Evolutionary conservation across 495 filamentous ascomycete species (phyloP), one percentile per base, ranked within the genome.

Genomic region (Saxophila tyrrhenica): DNA sequence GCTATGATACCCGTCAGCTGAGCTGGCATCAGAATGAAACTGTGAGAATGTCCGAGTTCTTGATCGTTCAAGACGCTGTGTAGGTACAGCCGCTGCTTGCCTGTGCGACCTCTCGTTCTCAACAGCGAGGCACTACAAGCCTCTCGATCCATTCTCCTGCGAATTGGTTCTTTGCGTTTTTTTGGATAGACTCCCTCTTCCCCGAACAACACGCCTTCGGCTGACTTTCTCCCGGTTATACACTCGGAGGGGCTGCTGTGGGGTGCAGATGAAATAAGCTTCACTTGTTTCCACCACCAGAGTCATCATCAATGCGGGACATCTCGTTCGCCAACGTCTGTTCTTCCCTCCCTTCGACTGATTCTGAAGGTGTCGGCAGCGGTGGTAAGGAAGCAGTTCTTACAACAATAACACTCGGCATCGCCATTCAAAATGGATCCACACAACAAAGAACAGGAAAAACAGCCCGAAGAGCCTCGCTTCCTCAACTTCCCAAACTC

Each of bases 401-500:
- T n/a, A 23, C 19, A 35, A 35, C 29, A 13, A 38, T 9, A 48
- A 39, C 16, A 39, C 29, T 2, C 5, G 13, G 23, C 20, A 42
- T 38, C 5, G 11, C 5, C 29, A 35, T 5, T 10, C 50, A 65
- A 51, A n/a, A 76, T 75, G 73, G 73, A 75, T 48, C 66, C 64
- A n/a, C 59, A 56, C 21, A 74, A 76, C 52, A 54, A 60, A 16
- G 59, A 67, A 38, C 71, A 72, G 42, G 62, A 73, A 53, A 52
- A 58, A 22, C 55, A 68, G 44, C 65, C 67, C 8, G 74, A 80
- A 54, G 73, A 77, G 61, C 72, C 81, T 16, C 76, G 75, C 55
- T 85, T 78, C 55, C 73, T 86, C 56, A 69, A 82, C 57, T 87
- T 86, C 58, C 73, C 74, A 48, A 71, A 73, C 59, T 67, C 82